Percentiles rank a stretch among this genome's conserved stretches.
Conservation (phyloP, 495 filamentous ascomycete species). For the Podospora anserina region DNA sequence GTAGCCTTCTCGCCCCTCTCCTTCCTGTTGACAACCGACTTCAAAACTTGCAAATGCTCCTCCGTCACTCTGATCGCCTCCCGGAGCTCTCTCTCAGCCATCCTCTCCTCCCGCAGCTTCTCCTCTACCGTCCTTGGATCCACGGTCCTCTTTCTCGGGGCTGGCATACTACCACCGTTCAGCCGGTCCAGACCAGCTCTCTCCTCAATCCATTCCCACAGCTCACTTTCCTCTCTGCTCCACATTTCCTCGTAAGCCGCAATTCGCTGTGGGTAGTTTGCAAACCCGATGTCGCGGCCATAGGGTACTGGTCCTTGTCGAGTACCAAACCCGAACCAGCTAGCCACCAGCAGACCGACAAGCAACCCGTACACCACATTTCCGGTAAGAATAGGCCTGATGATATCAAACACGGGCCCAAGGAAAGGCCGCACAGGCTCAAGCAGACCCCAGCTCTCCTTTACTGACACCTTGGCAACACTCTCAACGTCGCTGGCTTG, state of each 20-base stretch:
- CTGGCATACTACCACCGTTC: conserved; percentile 31
- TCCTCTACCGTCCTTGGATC: conserved; percentile 51
- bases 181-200: conserved; percentile 73
- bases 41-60: conserved; percentile 71
- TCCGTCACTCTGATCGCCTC: conserved; percentile 84
- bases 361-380: conserved; percentile 63
- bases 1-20: not conserved
- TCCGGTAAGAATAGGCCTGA: conserved; percentile 66
- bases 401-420: conserved; percentile 65
- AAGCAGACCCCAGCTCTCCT: conserved; percentile 70
- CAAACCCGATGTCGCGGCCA: conserved; percentile 35
- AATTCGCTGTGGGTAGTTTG: conserved; percentile 60
- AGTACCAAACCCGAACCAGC: conserved; percentile 51
- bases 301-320: conserved; percentile 35
- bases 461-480: conserved; percentile 41
- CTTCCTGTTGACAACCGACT: conserved; percentile 63
- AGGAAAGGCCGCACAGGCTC: conserved; percentile 71
- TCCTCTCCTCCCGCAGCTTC: conserved; percentile 63
- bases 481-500: conserved; percentile 46
- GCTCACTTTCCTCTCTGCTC: conserved; percentile 80
- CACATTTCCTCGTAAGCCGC: conserved; percentile 93
- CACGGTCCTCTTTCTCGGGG: conserved; percentile 36
- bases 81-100: conserved; percentile 76
- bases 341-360: conserved; percentile 57
- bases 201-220: conserved; percentile 97